Base-by-base conservation (phyloP, 2,329 filamentous ascomycete species). In the Thielaviopsis populi region DNA sequence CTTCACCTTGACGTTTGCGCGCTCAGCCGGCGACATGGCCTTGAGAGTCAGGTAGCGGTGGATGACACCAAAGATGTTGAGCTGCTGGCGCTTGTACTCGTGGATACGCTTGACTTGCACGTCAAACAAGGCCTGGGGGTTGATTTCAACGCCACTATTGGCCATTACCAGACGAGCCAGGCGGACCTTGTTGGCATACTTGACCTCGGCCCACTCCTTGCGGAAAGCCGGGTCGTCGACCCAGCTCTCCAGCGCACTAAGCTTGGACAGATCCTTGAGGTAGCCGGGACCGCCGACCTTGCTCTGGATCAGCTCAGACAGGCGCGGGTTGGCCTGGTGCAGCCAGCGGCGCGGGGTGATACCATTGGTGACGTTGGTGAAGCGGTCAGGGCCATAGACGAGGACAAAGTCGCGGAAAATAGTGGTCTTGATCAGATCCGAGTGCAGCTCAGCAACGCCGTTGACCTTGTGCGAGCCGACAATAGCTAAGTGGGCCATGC, bases 401-500 rank as follows among this genome's bases (percentile, higher is more conserved):
- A 84, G 82, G 66, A 99, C 92, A 75, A 99, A 99, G 74, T 99
- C 94, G 75, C 94, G 96, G 84, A 99, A 97, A 69, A 99, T 95
- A n/a, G 94, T 99, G 0, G 91, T 95, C 79, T 94, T 94, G 79
- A 99, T 96, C 65, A 99, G 80, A 72, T 99, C 94, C 0, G 94
- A 99, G 77, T 99, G 94, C 68, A 99, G 78, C 76, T 99, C 94
- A 41, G 94, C 94, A 42, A 99, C 94, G 73, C 94, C 94, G 69
- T 99, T 99, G 78, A 99, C 91, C 79, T 97, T 99, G 83, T 97
- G 94, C 42, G 94, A 97, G 59, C 94, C 94, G 70, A 99, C 91
- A 72, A 97, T 88, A 67, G 94, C 94, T 61, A 99, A 78, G 75
- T 83, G 94, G 1, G 94, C 94, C 94, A 99, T 99, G 73, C 92